Percentiles rank a stretch among this genome's conserved stretches.
phyloP scores from a whole-genome alignment of 1,284 basidiomycete genomes.

The Schizophyllum amplum region DNA sequence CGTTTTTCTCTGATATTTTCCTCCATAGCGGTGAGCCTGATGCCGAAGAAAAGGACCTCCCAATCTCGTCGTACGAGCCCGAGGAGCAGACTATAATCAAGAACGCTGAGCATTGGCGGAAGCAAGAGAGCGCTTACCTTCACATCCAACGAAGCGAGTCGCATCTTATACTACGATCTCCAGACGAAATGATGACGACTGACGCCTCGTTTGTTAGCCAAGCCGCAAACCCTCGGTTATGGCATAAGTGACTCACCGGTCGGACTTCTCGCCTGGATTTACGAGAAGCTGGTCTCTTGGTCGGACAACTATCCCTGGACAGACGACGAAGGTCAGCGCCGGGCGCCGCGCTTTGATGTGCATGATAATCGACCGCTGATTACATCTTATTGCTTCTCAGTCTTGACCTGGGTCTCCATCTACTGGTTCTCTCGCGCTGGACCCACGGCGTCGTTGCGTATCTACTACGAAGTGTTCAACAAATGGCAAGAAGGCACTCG shows the following conservation, averaged over 20 bases:
- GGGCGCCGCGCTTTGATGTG: no score
- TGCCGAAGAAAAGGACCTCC: background rate
- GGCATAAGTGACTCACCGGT: constrained; percentile 43
- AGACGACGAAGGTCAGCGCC: constrained; percentile 34
- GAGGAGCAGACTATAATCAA: no score
- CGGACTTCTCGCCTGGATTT: constrained; percentile 50
- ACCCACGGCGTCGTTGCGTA: constrained; percentile 34
- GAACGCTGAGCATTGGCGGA: background rate
- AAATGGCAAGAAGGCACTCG: constrained; percentile 21
- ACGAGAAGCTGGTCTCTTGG: constrained; percentile 45
- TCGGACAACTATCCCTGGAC: constrained; percentile 40
- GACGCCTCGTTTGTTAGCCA: constrained; percentile 6
- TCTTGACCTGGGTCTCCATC: constrained; percentile 39
- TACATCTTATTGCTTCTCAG: constrained; percentile 16
- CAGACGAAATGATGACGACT: background rate
- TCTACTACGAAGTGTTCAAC: constrained; percentile 33
- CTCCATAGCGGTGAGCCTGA: background rate
- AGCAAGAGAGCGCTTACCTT: background rate
- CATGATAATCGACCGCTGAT: no score
- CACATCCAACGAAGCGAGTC: background rate
- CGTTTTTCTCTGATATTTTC: background rate
- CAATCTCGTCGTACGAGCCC: no score
- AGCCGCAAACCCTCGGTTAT: constrained; percentile 50
- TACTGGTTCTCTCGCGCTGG: constrained; percentile 41
- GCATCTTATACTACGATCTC: no score